Evolutionary conservation across 371 early-diverging fungal genomes (phyloP), one percentile per base, ranked within the genome.

Genomic region (Mortierella sp.): DNA sequence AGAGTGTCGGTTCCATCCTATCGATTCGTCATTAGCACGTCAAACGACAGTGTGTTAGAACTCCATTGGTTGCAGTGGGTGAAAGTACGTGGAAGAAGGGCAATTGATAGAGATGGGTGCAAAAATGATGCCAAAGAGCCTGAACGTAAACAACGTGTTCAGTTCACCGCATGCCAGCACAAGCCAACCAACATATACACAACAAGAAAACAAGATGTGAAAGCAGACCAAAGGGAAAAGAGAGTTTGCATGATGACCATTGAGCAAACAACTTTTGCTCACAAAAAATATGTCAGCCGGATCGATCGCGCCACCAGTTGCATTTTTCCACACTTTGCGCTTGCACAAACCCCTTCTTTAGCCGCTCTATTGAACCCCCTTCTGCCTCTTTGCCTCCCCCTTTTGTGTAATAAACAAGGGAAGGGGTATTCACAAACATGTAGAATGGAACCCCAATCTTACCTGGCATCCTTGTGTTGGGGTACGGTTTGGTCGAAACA

Each of bases 401-500:
- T 42, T 68, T 24, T 68, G 68, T 63, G 63, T 63, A 63, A 31
- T 63, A 42, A 68, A 42, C 44, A 68, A 63, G 10, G 21, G 34
- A 52, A 14, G 55, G 9, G n/a, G 58, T 16, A 38, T 68, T 68
- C 42, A 55, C 55, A 55, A 34, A 68, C 31, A 63, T 19, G 38
- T 19, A 68, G 24, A 68, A 38, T 8, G 42, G 10, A 42, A 9
- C 3, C 2, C 10, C 24, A 21, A 45, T 54, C 76, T 70, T 90
- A 94, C 94, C 94, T 86, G 94, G 93, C 73, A 93, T 86, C 45
- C 95, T 81, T 89, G 93, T 92, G 78, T 82, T 88, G 26, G 95
- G 95, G 80, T 91, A 95, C 6, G 95, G 95, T 75, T 94, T 94
- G 2, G 94, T 94, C 10, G 93, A 89, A 14, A 95, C 90, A n/a